These are phyloP conservation scores for Mycena belliarum DNA, from an alignment of 768 basidiomycete genomes.

Conservation along the genomic window DNA sequence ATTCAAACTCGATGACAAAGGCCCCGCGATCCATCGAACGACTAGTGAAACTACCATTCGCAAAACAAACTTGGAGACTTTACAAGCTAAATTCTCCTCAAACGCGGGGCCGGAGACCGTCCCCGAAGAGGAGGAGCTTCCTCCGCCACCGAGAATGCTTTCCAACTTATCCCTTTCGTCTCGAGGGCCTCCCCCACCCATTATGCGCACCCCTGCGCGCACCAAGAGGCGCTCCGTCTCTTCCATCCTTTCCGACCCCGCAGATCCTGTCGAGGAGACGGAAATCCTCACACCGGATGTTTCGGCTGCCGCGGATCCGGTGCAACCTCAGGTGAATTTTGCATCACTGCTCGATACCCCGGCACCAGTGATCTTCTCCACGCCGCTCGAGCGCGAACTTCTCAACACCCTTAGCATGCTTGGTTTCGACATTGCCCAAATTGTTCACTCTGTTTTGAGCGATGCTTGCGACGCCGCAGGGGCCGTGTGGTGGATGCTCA, in stretches of 20 bases:
- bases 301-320: slow-evolving; percentile 41
- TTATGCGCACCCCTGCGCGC: slow-evolving; percentile 86
- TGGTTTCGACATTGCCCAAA: slow-evolving; percentile 92
- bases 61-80: slow-evolving; percentile 41
- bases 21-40: slow-evolving; percentile 46
- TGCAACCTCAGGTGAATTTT: slow-evolving; percentile 45
- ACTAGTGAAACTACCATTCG: slow-evolving; percentile 63
- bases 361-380: slow-evolving; percentile 85
- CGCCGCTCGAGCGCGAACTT: slow-evolving; percentile 75
- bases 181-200: slow-evolving; percentile 57
- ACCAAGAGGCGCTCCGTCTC: slow-evolving; percentile 97
- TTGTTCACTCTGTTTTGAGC: slow-evolving; percentile 88
- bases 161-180: slow-evolving; percentile 25
- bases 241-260: slow-evolving; percentile 72
- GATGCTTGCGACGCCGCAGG: slow-evolving; percentile 93
- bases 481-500: slow-evolving; percentile 96
- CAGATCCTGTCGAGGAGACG: slow-evolving; percentile 47
- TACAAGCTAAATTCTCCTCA: slow-evolving; percentile 35
- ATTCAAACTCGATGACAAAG: slow-evolving; percentile 35
- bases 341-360: slow-evolving; percentile 61
- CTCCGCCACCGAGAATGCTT: slow-evolving; percentile 28
- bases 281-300: slow-evolving; percentile 40
- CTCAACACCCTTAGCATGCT: slow-evolving; percentile 71
- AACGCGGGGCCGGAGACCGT: slow-evolving; percentile 45
- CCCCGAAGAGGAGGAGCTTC: slow-evolving; percentile 50